These are phyloP conservation scores for Phytophthora megakarya DNA, from an alignment of 352 stramenopile genomes.

Conservation along the genomic window DNA sequence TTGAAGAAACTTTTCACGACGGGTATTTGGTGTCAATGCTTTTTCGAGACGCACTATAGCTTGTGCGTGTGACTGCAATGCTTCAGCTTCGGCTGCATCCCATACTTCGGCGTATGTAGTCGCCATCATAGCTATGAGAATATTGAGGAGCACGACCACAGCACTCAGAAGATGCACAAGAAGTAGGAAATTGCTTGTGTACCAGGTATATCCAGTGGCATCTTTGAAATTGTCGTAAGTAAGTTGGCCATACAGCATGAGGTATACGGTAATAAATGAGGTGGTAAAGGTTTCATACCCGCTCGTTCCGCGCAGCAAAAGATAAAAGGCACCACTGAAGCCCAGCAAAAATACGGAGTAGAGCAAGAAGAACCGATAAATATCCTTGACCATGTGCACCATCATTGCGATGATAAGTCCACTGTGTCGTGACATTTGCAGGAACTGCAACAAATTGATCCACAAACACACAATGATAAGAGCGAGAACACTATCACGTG, in stretches of 20 bases:
- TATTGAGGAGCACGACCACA: constrained; percentile 72
- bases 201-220: constrained; percentile 46
- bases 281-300: constrained; percentile 67
- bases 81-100: constrained; percentile 61
- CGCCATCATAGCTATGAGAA: constrained; percentile 79
- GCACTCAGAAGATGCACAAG: constrained; percentile 56
- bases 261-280: constrained; percentile 72
- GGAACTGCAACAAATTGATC: constrained; percentile 73
- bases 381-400: constrained; percentile 71
- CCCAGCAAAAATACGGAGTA: constrained; percentile 76
- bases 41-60: constrained; percentile 63
- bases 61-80: constrained; percentile 56
- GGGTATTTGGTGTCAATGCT: constrained; percentile 39
- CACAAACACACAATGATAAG: constrained; percentile 68
- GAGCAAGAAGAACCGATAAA: constrained; percentile 70
- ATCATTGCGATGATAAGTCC: constrained; percentile 81
- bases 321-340: constrained; percentile 76
- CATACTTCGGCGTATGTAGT: constrained; percentile 64
- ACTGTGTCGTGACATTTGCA: constrained; percentile 62
- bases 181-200: constrained; percentile 58
- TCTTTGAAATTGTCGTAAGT: constrained; percentile 52
- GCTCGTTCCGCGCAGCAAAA: constrained; percentile 56
- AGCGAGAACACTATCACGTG: constrained; percentile 56
- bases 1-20: constrained; percentile 45
- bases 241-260: constrained; percentile 77